Evolutionary conservation across 495 filamentous ascomycete species (phyloP), one percentile per base, ranked within the genome.

Genomic region (Arthonia radiata): DNA sequence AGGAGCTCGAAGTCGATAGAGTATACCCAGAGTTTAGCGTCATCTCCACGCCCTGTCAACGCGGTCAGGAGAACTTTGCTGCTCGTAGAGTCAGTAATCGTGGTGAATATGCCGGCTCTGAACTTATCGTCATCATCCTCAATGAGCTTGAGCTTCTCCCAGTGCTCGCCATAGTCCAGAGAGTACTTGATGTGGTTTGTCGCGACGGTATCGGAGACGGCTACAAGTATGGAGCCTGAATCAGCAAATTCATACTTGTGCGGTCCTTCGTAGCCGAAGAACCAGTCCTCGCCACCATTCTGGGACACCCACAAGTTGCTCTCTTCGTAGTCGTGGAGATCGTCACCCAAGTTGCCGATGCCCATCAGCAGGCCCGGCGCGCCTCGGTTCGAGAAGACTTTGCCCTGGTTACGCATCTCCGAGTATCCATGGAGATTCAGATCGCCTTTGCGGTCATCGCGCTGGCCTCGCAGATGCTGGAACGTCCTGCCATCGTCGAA

Each of bases 231-330:
- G 13, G 80, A 72, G 4, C 86, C 86, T 36, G 83, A 66, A 34
- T 91, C 81, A 16, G 83, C 86, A 46, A 93, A 82, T 39, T 90
- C 80, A 47, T 91, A 94, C 42, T 75, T 83, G 46, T 94, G 80
- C 4, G 82, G 70, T n/a, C 71, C 71, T 13, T 81, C 52, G 4
- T 69, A 56, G 1, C 68, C 76, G 35, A 56, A 49, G 4, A 37
- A 59, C 86, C 86, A 97, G 8, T 67, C 90, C 30, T 71, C 42
- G 21, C 86, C 86, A 3, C 80, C 86, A 46, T 94, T 73, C 34
- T 90, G 79, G 1, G 86, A 93, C 21, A 93, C 63, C 37, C 67
- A 97, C 2, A 90, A 59, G 41, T 76, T 61, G 14, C 74, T 67
- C 11, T 86, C 58, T 1, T 53, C 52, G 34, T 71, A 74, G 8